Evolutionary conservation across 352 stramenopile species (phyloP), one percentile per base, ranked within the genome.

Genomic region (Globisporangium nodosum): DNA sequence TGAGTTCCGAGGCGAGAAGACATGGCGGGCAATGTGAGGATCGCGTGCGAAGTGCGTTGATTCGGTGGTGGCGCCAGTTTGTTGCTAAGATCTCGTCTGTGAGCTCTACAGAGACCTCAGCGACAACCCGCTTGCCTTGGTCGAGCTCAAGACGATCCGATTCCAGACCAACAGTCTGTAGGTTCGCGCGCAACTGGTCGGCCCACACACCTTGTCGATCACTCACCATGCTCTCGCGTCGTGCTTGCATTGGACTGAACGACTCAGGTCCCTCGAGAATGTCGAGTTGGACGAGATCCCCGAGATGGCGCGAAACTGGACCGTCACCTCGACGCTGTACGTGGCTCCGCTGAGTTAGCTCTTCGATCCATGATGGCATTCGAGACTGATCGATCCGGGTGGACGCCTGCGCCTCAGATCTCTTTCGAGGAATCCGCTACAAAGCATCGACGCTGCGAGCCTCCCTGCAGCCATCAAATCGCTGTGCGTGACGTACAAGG

Each of bases 1-100:
- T 21, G 58, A 64, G 37, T 64, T 64, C 16, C 58, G 58, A 30
- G 58, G 58, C 45, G 58, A 64, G 1, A 64, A 64, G 15, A 51
- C 45, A 18, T 64, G 58, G 58, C 58, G 52, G 30, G 56, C 33
- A 33, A 60, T 64, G 58, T 64, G 50, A 7, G 52, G 5, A 7
- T 18, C 43, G 5, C 16, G 31, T 27, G 11, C 6, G 9, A 15
- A n/a, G 37, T 21, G 9, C 4, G 39, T 16, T 11, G 39, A 11
- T 11, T 15, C 39, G 39, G 12, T 45, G 12, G 6, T 45, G 12
- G 3, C 8, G 13, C 11, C 15, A 7, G 11, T 13, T 30, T 16
- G 8, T 35, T 30, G 43, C 47, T 51, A 3, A 33, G 5, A n/a
- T 27, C 21, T 47, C 42, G 3, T 7, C 7, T 24, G 18, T 30